These are phyloP conservation scores for Melastoma malabathricum DNA, from an alignment of 345 rosid species.

Conservation along the genomic window DNA sequence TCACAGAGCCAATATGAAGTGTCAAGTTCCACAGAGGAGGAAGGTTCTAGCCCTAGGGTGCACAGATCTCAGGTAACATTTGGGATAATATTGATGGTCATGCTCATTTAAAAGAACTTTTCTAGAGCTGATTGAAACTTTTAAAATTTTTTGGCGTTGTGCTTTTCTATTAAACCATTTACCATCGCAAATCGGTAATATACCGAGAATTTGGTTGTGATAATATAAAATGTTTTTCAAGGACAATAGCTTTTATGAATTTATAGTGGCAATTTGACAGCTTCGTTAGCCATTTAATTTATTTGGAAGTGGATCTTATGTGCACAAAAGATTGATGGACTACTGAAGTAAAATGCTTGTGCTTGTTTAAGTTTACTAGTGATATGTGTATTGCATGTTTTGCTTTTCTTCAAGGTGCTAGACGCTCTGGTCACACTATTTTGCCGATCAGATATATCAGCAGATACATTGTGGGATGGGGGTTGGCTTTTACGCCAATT, in stretches of 20 bases:
- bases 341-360: too few species aligned
- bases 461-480: conserved; percentile 92
- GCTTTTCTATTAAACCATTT: too few species aligned
- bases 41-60: conserved; percentile 39
- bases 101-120: neutral
- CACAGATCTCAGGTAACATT: conserved; percentile 67
- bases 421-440: conserved; percentile 79
- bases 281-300: too few species aligned
- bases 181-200: too few species aligned
- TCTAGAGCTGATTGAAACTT: neutral
- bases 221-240: too few species aligned
- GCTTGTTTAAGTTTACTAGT: too few species aligned
- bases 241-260: too few species aligned
- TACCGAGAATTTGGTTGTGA: too few species aligned
- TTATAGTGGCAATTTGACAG: too few species aligned
- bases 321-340: too few species aligned
- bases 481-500: conserved; percentile 98
- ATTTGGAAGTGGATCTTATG: too few species aligned
- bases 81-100: neutral
- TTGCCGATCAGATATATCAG: conserved; percentile 72
- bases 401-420: conserved; percentile 46
- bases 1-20: conserved; percentile 69
- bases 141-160: neutral
- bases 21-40: conserved; percentile 27
- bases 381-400: neutral